Base-by-base conservation (phyloP, 768 basidiomycete genomes). In the Collybiopsis luxurians region DNA sequence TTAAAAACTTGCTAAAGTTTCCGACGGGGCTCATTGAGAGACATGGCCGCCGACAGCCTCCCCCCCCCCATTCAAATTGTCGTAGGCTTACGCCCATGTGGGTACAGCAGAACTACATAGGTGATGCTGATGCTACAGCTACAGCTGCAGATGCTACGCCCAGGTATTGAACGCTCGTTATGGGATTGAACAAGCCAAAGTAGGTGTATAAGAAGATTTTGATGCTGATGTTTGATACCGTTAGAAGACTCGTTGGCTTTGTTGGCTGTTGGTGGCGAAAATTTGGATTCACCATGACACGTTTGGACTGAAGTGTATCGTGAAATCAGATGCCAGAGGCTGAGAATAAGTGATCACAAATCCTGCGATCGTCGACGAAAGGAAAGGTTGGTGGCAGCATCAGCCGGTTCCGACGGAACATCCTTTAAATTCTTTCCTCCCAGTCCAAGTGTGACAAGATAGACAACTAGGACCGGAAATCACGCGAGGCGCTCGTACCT, bases 381-480 rank as follows among this genome's bases (percentile, higher is more conserved):
- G 38, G 79, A 81, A 27, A 94, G 69, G 47, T 93, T 66, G 0
- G 74, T 64, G 0, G 69, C 59, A 0, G 82, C 81, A 1, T 83
- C 80, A 1, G 86, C 83, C 1, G 90, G 84, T 10, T 64, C 71
- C 1, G 74, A 69, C 0, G 78, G 75, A 1, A 74, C 75, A 50
- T 75, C 79, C 15, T 71, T 71, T 11, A 94, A 73, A 60, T 92
- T 77, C 60, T 89, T 86, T 0, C 85, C 90, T 0, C 89, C 84
- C n/a, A 90, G 75, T 2, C 87, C 90, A 12, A 89, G 70, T 9
- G 82, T 83, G 52, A 93, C 79, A 30, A 91, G 61, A 66, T 86
- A 92, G 9, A 85, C 80, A 52, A 93, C 71, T n/a, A 90, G 64
- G 17, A 90, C 80, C 0, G 92, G 92, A 15, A 92, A 76, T 90